Evolutionary conservation across 148 eudicot genomes (phyloP).

Genomic region (Linanthus parryae): DNA sequence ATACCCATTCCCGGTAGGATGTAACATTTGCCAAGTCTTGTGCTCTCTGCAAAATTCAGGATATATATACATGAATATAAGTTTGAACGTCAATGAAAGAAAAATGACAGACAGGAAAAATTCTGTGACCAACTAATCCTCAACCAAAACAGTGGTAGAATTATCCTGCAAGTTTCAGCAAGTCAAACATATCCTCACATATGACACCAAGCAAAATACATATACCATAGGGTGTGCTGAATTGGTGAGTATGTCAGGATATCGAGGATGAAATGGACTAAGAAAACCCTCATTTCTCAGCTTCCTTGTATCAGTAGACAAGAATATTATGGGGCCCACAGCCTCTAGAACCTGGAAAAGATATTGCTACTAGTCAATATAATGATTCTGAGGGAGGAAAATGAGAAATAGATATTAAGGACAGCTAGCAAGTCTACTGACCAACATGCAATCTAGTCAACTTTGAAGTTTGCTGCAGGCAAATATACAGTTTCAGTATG

Average conservation of each 20-base stretch:
- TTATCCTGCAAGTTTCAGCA: conserved; percentile 1
- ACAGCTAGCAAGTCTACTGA: too few relatives aligned
- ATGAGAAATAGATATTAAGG: neutral
- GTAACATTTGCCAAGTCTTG: conserved; percentile 99
- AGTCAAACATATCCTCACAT: neutral
- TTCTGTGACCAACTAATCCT: neutral
- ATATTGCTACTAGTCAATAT: conserved; percentile 4
- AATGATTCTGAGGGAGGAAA: neutral
- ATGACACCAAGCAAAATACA: conserved; percentile 11
- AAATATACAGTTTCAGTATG: neutral
- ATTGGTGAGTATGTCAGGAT: conserved; percentile 97
- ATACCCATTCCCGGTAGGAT: conserved; percentile 91
- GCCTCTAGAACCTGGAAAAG: conserved; percentile 85
- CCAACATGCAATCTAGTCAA: neutral
- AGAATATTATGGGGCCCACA: conserved; percentile 88
- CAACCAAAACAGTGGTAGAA: neutral
- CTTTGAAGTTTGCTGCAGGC: neutral
- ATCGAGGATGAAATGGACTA: conserved; percentile 99
- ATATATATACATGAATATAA: conserved; percentile 9
- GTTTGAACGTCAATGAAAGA: neutral
- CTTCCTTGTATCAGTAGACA: conserved; percentile 94
- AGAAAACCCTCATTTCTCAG: conserved; percentile 98
- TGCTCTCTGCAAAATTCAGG: conserved; percentile 61
- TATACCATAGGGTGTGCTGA: conserved; percentile 98
- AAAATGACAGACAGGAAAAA: neutral